Evolutionary conservation across 2,329 filamentous ascomycete genomes (phyloP).

Genomic region (Xylariaceae sp.): DNA sequence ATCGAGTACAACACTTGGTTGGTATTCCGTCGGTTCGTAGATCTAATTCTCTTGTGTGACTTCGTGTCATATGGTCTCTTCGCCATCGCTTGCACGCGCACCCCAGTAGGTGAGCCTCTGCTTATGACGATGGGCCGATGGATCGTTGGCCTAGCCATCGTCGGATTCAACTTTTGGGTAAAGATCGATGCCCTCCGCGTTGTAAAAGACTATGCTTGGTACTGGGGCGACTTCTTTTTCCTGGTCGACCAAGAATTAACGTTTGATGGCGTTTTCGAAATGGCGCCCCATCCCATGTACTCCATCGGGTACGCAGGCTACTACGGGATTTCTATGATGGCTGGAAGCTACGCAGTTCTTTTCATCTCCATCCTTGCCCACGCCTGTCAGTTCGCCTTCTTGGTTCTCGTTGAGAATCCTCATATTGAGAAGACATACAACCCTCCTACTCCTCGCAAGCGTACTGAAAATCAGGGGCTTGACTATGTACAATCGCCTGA

Average conservation of each 20-base stretch:
- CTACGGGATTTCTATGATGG: slow-evolving; percentile 98
- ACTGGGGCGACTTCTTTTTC: slow-evolving; percentile 99
- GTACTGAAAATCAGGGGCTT: slow-evolving; percentile 41
- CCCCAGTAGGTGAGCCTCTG: slow-evolving; percentile 74
- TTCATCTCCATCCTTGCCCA: slow-evolving; percentile 97
- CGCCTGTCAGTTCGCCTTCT: slow-evolving; percentile 90
- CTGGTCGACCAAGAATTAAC: slow-evolving; percentile 97
- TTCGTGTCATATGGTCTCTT: slow-evolving; percentile 97
- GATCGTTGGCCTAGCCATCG: slow-evolving; percentile 76
- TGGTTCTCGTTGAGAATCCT: slow-evolving; percentile 91
- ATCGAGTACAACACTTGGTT: slow-evolving; percentile 99
- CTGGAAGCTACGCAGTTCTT: slow-evolving; percentile 94
- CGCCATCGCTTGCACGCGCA: slow-evolving; percentile 83
- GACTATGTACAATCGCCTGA: slow-evolving; percentile 24
- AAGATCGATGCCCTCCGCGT: slow-evolving; percentile 97
- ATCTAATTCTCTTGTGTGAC: slow-evolving; percentile 98
- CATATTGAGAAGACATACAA: slow-evolving; percentile 99
- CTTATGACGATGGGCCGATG: slow-evolving; percentile 77
- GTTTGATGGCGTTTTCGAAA: slow-evolving; percentile 98
- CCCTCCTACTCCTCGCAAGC: slow-evolving; percentile 77
- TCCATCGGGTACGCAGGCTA: slow-evolving; percentile 97
- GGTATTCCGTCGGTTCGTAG: slow-evolving; percentile 91
- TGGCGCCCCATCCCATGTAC: slow-evolving; percentile 99
- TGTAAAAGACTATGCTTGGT: slow-evolving; percentile 99
- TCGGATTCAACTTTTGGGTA: slow-evolving; percentile 97